phyloP scores from a whole-genome alignment of 2,329 filamentous ascomycete genomes.

The Talaromyces pinophilus region DNA sequence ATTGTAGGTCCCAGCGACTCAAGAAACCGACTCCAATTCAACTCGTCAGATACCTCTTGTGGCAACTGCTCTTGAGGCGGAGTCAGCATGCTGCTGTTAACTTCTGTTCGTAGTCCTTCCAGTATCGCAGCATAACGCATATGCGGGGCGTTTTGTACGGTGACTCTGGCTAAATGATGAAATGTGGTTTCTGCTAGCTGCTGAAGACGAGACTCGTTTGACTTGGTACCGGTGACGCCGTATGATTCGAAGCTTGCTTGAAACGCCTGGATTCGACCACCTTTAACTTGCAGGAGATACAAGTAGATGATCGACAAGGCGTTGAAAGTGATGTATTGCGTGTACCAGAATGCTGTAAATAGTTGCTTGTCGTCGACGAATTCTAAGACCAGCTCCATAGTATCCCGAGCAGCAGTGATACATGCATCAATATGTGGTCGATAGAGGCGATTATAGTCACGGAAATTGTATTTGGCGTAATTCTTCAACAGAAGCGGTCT shows the following conservation, averaged over 20 bases:
- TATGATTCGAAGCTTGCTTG: background rate
- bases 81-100: slow-evolving; percentile 12
- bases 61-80: background rate
- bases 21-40: background rate
- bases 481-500: background rate
- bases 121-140: slow-evolving; percentile 29
- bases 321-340: background rate
- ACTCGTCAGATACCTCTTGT: background rate
- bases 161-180: background rate
- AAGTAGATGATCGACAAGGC: background rate
- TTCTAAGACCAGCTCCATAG: background rate
- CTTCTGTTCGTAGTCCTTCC: slow-evolving; percentile 26
- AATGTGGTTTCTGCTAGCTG: background rate
- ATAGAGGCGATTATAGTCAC: background rate
- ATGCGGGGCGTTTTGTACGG: slow-evolving; percentile 27
- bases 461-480: background rate
- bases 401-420: background rate
- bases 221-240: background rate
- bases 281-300: background rate
- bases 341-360: background rate
- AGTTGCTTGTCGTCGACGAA: background rate
- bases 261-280: background rate
- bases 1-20: background rate
- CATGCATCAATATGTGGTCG: background rate
- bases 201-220: background rate